Conservation (phyloP, 2,329 filamentous ascomycete species). For the Tolypocladium amazonense region DNA sequence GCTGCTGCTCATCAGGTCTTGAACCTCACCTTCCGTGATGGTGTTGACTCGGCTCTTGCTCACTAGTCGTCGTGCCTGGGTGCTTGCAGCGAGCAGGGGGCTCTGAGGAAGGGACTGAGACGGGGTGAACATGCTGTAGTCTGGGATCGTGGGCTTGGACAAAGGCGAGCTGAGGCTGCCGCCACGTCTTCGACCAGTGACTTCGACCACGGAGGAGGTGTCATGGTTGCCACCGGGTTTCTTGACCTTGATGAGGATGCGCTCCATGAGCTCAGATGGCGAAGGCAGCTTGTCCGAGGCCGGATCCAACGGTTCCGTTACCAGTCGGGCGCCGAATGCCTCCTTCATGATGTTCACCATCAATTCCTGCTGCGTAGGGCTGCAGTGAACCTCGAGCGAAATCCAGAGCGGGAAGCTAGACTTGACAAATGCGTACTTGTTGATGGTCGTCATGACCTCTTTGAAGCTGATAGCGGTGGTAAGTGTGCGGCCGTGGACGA, state of each 20-base stretch:
- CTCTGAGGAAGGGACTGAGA: constrained; percentile 42
- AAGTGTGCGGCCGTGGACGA: constrained; percentile 82
- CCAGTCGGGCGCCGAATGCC: constrained; percentile 68
- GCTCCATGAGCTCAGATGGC: constrained; percentile 73
- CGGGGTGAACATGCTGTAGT: constrained; percentile 40
- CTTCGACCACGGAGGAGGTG: constrained; percentile 17
- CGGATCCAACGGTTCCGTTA: constrained; percentile 63
- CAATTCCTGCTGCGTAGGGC: constrained; percentile 64
- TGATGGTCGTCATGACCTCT: constrained; percentile 86
- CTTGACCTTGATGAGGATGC: constrained; percentile 92
- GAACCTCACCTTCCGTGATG: constrained; percentile 46
- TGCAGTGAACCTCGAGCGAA: constrained; percentile 93
- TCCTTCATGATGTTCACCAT: constrained; percentile 89
- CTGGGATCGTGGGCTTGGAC: constrained; percentile 48
- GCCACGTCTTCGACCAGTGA: constrained; percentile 40
- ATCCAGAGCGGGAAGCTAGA: constrained; percentile 87
- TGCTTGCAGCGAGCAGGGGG: constrained; percentile 40
- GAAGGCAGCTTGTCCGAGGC: constrained; percentile 64
- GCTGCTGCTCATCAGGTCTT: constrained; percentile 44
- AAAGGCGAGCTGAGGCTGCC: constrained; percentile 62
- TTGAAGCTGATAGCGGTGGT: constrained; percentile 83
- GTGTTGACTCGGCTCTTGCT: constrained; percentile 46
- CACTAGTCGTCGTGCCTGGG: constrained; percentile 34
- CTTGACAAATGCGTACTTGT: constrained; percentile 84
- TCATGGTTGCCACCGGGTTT: constrained; percentile 46